Evolutionary conservation across 305 asterid species (phyloP).

Genomic region (Ajuga reptans): DNA sequence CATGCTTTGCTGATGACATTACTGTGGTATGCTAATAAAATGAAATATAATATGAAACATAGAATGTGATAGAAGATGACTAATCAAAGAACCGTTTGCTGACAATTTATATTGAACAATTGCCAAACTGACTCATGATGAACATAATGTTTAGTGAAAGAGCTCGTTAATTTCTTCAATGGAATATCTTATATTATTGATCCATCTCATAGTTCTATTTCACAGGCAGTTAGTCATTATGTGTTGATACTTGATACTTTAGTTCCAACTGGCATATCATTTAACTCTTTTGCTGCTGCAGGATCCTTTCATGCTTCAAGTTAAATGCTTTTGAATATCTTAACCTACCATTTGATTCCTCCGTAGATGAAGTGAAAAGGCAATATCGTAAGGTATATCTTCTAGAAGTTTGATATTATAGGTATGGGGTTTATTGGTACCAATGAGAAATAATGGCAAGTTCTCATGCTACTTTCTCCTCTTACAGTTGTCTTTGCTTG

Average conservation of each 20-base stretch:
- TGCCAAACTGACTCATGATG: not conserved
- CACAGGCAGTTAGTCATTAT: slow-evolving; percentile 2
- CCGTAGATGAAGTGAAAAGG: slow-evolving; percentile 65
- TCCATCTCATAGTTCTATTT: slow-evolving; percentile 6
- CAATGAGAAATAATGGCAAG: not conserved
- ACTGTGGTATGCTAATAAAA: not conserved
- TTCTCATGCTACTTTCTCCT: slow-evolving; percentile 20
- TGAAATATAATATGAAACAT: not conserved
- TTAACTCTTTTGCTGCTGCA: slow-evolving; percentile 27
- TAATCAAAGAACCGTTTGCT: not conserved
- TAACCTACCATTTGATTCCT: slow-evolving; percentile 72
- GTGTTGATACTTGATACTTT: too few species aligned
- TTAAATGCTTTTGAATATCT: slow-evolving; percentile 91
- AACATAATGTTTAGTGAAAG: not conserved
- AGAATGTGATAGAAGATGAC: not conserved
- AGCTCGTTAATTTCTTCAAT: slow-evolving; percentile 1
- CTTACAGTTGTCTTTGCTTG: slow-evolving; percentile 80
- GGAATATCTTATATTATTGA: not conserved
- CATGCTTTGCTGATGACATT: slow-evolving; percentile 2
- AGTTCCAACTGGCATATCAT: too few species aligned
- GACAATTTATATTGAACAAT: not conserved
- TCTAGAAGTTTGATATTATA: not conserved
- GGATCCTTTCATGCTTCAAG: slow-evolving; percentile 98
- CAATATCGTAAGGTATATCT: slow-evolving; percentile 85
- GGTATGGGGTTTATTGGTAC: slow-evolving; percentile 14